Evolutionary conservation across 495 filamentous ascomycete genomes (phyloP).

Genomic region (Aspergillus leporis): DNA sequence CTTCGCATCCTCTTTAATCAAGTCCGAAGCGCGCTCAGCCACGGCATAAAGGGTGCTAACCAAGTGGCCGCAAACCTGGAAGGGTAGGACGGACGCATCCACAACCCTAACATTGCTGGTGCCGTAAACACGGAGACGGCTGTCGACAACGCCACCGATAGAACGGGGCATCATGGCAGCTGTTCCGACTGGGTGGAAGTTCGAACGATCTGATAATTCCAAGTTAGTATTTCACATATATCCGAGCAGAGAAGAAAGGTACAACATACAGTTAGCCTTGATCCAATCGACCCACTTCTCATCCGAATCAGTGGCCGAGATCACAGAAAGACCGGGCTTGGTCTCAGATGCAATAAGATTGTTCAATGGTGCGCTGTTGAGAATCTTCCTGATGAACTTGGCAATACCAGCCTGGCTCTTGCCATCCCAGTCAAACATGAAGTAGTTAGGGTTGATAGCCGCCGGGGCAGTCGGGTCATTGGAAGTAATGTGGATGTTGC

Average conservation of each 20-base stretch:
- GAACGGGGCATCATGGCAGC: constrained; percentile 57
- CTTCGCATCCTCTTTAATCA: constrained; percentile 44
- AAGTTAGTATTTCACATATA: not conserved
- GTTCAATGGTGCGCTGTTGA: constrained; percentile 21
- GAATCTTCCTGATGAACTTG: constrained; percentile 29
- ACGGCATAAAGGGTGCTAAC: constrained; percentile 56
- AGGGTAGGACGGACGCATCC: constrained; percentile 54
- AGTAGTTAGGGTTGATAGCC: constrained; percentile 54
- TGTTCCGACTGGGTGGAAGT: constrained; percentile 49
- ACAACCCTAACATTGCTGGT: constrained; percentile 55
- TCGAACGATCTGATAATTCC: constrained; percentile 29
- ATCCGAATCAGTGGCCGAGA: constrained; percentile 13
- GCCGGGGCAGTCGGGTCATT: constrained; percentile 36
- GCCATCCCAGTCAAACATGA: constrained; percentile 52
- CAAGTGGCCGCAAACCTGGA: constrained; percentile 52
- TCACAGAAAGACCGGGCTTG: constrained; percentile 18
- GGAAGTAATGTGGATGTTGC: constrained; percentile 55
- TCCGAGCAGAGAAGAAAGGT: not conserved
- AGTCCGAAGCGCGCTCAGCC: constrained; percentile 54
- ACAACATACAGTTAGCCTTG: constrained; percentile 30
- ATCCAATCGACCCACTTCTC: constrained; percentile 28
- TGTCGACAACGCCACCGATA: constrained; percentile 51
- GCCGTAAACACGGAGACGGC: constrained; percentile 42
- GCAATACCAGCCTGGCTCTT: constrained; percentile 33
- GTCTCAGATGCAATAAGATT: constrained; percentile 20